A percentile compares a stretch with the other conserved stretches of the same genome.
Conservation (phyloP, 2,329 filamentous ascomycete species). For the Hypocrella siamensis region DNA sequence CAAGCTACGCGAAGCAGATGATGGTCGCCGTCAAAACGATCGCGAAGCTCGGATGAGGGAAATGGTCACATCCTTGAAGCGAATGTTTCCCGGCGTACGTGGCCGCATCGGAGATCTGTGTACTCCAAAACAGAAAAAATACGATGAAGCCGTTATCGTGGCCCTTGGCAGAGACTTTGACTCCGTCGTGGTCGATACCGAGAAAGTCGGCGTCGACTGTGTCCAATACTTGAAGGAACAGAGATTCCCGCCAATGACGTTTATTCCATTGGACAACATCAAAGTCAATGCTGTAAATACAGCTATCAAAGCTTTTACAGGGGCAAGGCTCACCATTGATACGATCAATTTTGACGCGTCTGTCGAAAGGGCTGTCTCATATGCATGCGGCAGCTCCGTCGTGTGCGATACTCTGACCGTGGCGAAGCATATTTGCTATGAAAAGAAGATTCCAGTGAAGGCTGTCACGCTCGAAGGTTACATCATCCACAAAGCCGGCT, state of each 20-base stretch:
- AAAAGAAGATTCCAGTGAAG: slow-evolving; percentile 73
- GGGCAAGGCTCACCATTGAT: slow-evolving; percentile 81
- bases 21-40: slow-evolving; percentile 71
- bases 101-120: slow-evolving; percentile 84
- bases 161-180: slow-evolving; percentile 89
- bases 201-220: slow-evolving; percentile 87
- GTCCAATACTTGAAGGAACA: slow-evolving; percentile 90
- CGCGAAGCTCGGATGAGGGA: slow-evolving; percentile 68
- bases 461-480: slow-evolving; percentile 91
- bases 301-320: slow-evolving; percentile 75
- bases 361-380: slow-evolving; percentile 82
- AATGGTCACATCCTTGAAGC: slow-evolving; percentile 71
- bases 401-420: slow-evolving; percentile 80
- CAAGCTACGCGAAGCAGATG: slow-evolving; percentile 73
- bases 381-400: slow-evolving; percentile 87
- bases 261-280: slow-evolving; percentile 93
- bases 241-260: slow-evolving; percentile 73
- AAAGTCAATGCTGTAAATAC: slow-evolving; percentile 86
- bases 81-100: slow-evolving; percentile 81
- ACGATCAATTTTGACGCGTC: slow-evolving; percentile 86
- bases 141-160: slow-evolving; percentile 79
- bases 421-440: slow-evolving; percentile 81
- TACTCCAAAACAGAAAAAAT: slow-evolving; percentile 95
- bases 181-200: slow-evolving; percentile 84
- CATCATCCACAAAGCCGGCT: slow-evolving; percentile 88